Percentiles rank a stretch among this genome's conserved stretches.
These are phyloP conservation scores for Oryza punctata DNA, from an alignment of 176 grass and related monocot species.

Conservation along the genomic window DNA sequence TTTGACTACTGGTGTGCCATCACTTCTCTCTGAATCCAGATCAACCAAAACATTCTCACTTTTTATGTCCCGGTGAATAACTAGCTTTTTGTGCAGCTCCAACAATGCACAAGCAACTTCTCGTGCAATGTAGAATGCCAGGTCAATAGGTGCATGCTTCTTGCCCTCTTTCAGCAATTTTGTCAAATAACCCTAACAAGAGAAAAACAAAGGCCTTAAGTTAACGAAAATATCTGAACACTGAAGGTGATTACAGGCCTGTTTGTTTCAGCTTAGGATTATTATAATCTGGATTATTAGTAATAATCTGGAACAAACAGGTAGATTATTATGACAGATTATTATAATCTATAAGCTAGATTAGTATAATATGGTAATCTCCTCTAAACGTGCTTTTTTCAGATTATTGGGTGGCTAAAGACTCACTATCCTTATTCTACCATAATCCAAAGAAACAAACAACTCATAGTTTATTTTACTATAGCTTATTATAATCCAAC, in stretches of 20 bases:
- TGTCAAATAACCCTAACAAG: constrained; percentile 69
- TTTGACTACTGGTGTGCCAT: constrained; percentile 64
- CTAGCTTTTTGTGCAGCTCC: constrained; percentile 80
- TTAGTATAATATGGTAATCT: too few relatives aligned
- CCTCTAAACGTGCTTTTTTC: too few relatives aligned
- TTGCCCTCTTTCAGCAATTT: constrained; percentile 71
- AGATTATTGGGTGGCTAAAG: too few relatives aligned
- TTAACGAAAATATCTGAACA: constrained; percentile 24
- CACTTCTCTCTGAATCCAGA: constrained; percentile 48
- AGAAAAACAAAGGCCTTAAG: constrained; percentile 5
- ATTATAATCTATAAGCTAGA: too few relatives aligned
- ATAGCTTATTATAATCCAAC: too few relatives aligned
- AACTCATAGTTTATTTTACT: too few relatives aligned
- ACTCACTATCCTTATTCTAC: too few relatives aligned
- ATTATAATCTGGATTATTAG: too few relatives aligned
- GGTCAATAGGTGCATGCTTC: constrained; percentile 64
- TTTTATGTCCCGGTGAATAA: constrained; percentile 98
- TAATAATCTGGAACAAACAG: too few relatives aligned
- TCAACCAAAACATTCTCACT: constrained; percentile 92
- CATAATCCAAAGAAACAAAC: too few relatives aligned
- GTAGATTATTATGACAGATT: too few relatives aligned
- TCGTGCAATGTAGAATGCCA: constrained; percentile 75
- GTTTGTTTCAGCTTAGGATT: too few relatives aligned
- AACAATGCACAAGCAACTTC: constrained; percentile 78
- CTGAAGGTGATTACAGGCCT: constrained; percentile 14